Percentiles rank a stretch among this genome's conserved stretches.
phyloP scores from a whole-genome alignment of 345 rosid genomes.

The Eucalyptus cladocalyx region DNA sequence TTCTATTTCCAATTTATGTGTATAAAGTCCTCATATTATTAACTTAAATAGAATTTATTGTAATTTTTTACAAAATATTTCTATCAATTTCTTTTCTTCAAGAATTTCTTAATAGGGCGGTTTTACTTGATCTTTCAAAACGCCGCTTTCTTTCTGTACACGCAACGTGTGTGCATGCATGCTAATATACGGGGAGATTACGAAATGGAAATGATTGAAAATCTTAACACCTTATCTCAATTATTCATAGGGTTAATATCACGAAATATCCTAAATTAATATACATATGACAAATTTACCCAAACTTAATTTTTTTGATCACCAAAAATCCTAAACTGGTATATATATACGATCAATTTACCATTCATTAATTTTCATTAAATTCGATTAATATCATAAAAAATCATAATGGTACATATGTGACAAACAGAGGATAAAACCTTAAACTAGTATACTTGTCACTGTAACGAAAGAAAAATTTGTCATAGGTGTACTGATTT shows the following conservation, averaged over 20 bases:
- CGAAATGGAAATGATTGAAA: not conserved
- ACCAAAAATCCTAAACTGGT: rapidly evolving
- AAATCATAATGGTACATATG: too few species aligned
- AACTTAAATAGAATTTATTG: not conserved
- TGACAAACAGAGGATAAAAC: rapidly evolving
- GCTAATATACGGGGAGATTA: not conserved
- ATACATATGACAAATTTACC: too few species aligned
- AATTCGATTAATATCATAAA: too few species aligned
- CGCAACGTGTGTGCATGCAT: not conserved
- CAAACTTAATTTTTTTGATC: rapidly evolving
- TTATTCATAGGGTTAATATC: too few species aligned
- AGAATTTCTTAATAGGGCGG: not conserved
- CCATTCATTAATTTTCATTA: rapidly evolving
- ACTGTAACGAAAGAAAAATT: rapidly evolving
- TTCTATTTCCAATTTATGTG: not conserved
- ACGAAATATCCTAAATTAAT: rapidly evolving
- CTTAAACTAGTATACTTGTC: too few species aligned
- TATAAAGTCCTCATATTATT: not conserved
- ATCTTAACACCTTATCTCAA: not conserved
- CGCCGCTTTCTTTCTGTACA: not conserved
- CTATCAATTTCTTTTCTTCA: not conserved
- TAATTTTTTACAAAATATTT: not conserved
- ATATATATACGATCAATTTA: too few species aligned
- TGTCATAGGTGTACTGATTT: too few species aligned
- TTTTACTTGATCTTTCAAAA: not conserved